Percentiles rank a stretch among this genome's conserved stretches.
Evolutionary conservation across 352 stramenopile species (phyloP).

Genomic region (Globisporangium acanthophoron): DNA sequence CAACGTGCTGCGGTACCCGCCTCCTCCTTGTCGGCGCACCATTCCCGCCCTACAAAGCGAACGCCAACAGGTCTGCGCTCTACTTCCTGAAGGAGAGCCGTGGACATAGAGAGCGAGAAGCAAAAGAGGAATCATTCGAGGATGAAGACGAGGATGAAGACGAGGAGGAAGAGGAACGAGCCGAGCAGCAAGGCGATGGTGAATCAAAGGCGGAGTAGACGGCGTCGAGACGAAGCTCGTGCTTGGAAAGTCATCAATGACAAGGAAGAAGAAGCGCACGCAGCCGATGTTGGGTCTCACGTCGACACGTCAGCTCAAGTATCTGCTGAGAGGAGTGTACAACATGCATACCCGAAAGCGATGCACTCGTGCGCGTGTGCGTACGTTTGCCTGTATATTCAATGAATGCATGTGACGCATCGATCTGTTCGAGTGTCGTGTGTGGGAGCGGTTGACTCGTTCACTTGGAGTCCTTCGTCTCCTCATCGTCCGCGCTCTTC

Average conservation of each 20-base stretch:
- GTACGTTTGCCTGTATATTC: neutral
- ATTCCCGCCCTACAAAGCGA: slow-evolving; percentile 26
- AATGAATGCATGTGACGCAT: neutral
- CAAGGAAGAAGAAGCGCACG: too few species aligned
- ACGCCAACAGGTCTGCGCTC: slow-evolving; percentile 21
- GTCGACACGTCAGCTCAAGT: neutral
- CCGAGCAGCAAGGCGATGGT: neutral
- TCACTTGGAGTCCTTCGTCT: slow-evolving; percentile 6
- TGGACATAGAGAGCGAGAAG: neutral
- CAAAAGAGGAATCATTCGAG: neutral
- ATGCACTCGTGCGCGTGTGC: neutral
- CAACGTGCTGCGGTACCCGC: slow-evolving; percentile 13
- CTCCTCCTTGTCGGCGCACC: slow-evolving; percentile 28
- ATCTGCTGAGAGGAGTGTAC: too few species aligned
- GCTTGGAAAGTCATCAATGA: neutral
- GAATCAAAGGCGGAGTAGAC: neutral
- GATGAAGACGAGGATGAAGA: slow-evolving; percentile 14
- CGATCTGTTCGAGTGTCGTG: neutral
- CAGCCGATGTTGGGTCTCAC: neutral
- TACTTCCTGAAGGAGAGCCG: slow-evolving; percentile 39
- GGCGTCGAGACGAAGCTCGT: neutral
- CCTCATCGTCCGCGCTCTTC: neutral
- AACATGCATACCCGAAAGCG: neutral
- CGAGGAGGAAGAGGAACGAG: neutral
- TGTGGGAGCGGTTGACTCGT: neutral